Evolutionary conservation across 768 basidiomycete species (phyloP).

Genomic region (Kwoniella heveanensis): DNA sequence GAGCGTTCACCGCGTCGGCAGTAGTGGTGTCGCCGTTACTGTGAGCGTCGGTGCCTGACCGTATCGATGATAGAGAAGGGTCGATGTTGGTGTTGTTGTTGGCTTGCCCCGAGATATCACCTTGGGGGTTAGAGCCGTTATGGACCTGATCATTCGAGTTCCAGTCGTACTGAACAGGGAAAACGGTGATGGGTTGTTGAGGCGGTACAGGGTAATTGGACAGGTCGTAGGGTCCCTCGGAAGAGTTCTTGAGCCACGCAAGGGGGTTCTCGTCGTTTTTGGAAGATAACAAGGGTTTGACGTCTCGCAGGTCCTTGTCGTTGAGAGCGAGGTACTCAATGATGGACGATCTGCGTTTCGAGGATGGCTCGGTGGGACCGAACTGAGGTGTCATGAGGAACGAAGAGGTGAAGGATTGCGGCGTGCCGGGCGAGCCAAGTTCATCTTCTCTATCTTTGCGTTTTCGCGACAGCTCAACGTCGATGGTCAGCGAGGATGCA

Average conservation of each 20-base stretch:
- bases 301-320: slow-evolving; percentile 3
- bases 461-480: slow-evolving; percentile 18
- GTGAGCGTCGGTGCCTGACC: slow-evolving; percentile 24
- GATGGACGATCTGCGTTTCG: slow-evolving; percentile 15
- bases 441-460: slow-evolving; percentile 19
- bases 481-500: slow-evolving; percentile 7
- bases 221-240: slow-evolving; percentile 6
- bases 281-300: neutral
- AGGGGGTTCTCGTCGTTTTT: slow-evolving; percentile 18
- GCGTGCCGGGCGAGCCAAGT: slow-evolving; percentile 12
- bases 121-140: too few relatives aligned
- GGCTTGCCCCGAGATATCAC: slow-evolving; percentile 8
- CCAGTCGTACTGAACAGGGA: slow-evolving; percentile 25
- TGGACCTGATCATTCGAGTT: neutral
- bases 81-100: slow-evolving; percentile 19
- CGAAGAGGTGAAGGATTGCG: slow-evolving; percentile 10
- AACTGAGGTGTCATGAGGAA: slow-evolving; percentile 21
- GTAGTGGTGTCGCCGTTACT: slow-evolving; percentile 8
- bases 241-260: slow-evolving; percentile 16
- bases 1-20: slow-evolving; percentile 1
- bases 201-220: slow-evolving; percentile 14
- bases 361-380: neutral
- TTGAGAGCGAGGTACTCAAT: slow-evolving; percentile 16
- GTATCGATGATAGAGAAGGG: slow-evolving; percentile 36
- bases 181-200: slow-evolving; percentile 31